A percentile compares a stretch with the other conserved stretches of the same genome.
Conservation (phyloP, 768 basidiomycete species). For the Trametes coccinea region DNA sequence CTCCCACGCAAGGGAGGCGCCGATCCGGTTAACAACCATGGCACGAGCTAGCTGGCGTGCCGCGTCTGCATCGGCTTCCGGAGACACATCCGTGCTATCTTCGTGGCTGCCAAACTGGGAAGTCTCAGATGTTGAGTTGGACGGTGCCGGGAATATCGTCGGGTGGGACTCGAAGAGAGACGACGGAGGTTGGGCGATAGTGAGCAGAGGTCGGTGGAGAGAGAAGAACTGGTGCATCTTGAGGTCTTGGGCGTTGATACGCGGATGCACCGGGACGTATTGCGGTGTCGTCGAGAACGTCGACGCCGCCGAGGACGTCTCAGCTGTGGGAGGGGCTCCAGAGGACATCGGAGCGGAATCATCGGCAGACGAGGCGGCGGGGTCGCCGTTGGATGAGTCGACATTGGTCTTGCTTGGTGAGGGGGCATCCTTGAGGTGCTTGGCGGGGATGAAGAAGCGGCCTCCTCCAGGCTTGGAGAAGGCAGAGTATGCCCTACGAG, state of each 20-base stretch:
- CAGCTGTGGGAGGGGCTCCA: slow-evolving; percentile 1
- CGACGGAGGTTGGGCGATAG: slow-evolving; percentile 61
- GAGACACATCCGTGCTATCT: slow-evolving; percentile 49
- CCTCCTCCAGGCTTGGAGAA: slow-evolving; percentile 79
- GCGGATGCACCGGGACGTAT: slow-evolving; percentile 46
- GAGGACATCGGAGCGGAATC: slow-evolving; percentile 15
- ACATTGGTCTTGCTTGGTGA: slow-evolving; percentile 39
- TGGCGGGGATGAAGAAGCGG: slow-evolving; percentile 73
- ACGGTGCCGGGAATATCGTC: slow-evolving; percentile 19
- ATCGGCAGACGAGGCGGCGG: slow-evolving; percentile 20
- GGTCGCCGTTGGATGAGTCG: slow-evolving; percentile 39
- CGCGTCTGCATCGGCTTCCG: slow-evolving; percentile 77
- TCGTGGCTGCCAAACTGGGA: slow-evolving; percentile 35
- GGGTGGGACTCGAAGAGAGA: slow-evolving; percentile 48
- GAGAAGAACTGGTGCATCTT: slow-evolving; percentile 86
- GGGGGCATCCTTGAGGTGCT: slow-evolving; percentile 52
- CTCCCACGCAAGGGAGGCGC: slow-evolving; percentile 68
- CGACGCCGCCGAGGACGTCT: slow-evolving; percentile 7
- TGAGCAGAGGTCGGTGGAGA: slow-evolving; percentile 74
- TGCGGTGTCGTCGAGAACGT: slow-evolving; percentile 14
- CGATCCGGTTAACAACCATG: slow-evolving; percentile 65
- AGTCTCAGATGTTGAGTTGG: slow-evolving; percentile 20
- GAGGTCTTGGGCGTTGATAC: slow-evolving; percentile 65
- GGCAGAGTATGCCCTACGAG: slow-evolving; percentile 67
- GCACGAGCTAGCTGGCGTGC: slow-evolving; percentile 79